These are phyloP conservation scores for Pseudogymnoascus sp. DNA, from an alignment of 2,329 filamentous ascomycete genomes.

Conservation along the genomic window DNA sequence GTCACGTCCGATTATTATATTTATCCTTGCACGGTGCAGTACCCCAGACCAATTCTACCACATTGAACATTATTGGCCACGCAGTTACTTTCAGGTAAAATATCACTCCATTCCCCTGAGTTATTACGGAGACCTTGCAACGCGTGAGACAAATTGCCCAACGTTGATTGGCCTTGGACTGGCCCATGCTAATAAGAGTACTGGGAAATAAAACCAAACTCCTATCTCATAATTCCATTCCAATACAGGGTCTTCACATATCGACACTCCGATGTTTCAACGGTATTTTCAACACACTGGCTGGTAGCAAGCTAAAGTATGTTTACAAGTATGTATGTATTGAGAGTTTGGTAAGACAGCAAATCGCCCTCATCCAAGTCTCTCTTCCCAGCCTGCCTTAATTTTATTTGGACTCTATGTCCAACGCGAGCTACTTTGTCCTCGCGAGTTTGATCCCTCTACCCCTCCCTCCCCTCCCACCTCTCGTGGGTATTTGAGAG, in stretches of 20 bases:
- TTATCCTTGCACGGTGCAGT: neutral
- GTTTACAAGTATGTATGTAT: neutral
- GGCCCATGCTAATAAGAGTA: neutral
- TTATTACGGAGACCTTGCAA: neutral
- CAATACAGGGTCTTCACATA: neutral
- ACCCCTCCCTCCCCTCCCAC: neutral
- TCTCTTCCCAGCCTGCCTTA: neutral
- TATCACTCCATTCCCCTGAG: too few species aligned
- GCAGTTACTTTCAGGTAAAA: neutral
- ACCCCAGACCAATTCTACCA: neutral
- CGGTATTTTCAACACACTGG: neutral
- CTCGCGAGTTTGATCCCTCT: neutral
- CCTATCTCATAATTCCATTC: neutral
- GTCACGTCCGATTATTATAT: neutral
- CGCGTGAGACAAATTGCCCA: neutral
- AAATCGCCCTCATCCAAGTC: neutral
- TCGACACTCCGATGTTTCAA: neutral
- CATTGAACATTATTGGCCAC: neutral
- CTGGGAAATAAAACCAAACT: neutral
- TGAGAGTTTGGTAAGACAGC: neutral
- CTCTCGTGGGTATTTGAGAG: neutral
- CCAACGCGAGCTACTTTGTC: neutral
- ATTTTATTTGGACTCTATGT: neutral
- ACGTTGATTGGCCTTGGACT: neutral
- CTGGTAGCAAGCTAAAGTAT: neutral